Evolutionary conservation across 2,329 filamentous ascomycete species (phyloP).

Genomic region (Aspergillus uvarum): DNA sequence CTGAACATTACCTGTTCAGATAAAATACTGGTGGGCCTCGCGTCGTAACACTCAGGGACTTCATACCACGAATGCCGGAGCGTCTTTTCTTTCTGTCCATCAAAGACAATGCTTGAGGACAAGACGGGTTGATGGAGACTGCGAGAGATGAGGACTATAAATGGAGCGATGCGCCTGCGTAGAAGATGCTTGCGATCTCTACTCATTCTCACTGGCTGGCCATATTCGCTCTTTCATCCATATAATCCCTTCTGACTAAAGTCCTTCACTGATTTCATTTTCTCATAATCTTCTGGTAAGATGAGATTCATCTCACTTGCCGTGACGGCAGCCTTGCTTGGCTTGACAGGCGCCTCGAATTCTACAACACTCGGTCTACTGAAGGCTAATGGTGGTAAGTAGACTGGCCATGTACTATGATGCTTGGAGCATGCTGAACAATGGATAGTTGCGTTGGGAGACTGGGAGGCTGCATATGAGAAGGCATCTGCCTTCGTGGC

Average conservation of each 20-base stretch:
- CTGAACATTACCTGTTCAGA: neutral
- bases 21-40: neutral
- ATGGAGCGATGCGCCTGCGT: neutral
- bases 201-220: neutral
- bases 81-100: neutral
- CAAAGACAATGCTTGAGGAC: neutral
- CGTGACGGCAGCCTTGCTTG: conserved; percentile 2
- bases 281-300: neutral
- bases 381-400: conserved; percentile 1
- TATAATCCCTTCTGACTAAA: neutral
- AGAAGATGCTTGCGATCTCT: neutral
- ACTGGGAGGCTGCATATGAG: conserved; percentile 19
- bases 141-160: neutral
- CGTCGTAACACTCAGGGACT: neutral
- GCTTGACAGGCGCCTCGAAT: neutral
- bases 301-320: neutral
- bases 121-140: neutral
- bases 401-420: neutral
- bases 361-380: conserved; percentile 1
- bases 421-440: neutral
- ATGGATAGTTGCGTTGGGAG: conserved; percentile 7
- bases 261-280: neutral
- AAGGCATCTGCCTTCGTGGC: conserved; percentile 20
- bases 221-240: neutral
- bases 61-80: neutral